Percentiles rank a stretch among this genome's conserved stretches.
Conservation (phyloP, 768 basidiomycete species). For the Xerocomus brunneocitrinus region DNA sequence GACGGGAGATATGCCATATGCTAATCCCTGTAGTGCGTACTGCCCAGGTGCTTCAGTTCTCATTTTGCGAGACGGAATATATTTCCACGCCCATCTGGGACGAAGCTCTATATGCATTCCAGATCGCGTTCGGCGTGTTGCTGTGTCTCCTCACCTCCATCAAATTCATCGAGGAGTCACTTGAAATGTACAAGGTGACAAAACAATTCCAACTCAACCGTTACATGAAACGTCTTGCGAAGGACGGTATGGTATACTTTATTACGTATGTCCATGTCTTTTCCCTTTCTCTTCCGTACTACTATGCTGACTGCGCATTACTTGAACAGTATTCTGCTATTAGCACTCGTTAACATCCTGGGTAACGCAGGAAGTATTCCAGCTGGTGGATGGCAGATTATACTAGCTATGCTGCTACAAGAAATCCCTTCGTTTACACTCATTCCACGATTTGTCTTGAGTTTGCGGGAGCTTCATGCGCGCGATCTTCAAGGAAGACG, state of each 20-base stretch:
- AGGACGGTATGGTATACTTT: neutral
- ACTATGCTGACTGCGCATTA: neutral
- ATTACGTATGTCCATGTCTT: neutral
- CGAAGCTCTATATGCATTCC: neutral
- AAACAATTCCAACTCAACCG: neutral
- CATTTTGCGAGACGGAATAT: neutral
- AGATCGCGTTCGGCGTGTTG: neutral
- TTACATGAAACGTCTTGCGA: neutral
- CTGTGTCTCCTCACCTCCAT: neutral
- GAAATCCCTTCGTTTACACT: neutral
- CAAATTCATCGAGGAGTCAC: neutral
- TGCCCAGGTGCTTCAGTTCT: neutral
- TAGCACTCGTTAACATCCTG: neutral
- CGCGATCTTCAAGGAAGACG: neutral
- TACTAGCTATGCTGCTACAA: neutral
- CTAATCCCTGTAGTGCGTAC: neutral
- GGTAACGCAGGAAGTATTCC: neutral
- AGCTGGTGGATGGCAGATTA: neutral
- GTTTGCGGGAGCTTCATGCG: neutral
- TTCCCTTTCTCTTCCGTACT: no score
- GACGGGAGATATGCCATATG: neutral
- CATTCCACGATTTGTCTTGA: neutral
- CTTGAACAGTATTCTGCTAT: neutral
- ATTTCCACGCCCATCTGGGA: neutral
- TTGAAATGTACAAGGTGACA: neutral